Evolutionary conservation across 768 basidiomycete species (phyloP), one percentile per base, ranked within the genome.

Genomic region (Leccinum boreale): DNA sequence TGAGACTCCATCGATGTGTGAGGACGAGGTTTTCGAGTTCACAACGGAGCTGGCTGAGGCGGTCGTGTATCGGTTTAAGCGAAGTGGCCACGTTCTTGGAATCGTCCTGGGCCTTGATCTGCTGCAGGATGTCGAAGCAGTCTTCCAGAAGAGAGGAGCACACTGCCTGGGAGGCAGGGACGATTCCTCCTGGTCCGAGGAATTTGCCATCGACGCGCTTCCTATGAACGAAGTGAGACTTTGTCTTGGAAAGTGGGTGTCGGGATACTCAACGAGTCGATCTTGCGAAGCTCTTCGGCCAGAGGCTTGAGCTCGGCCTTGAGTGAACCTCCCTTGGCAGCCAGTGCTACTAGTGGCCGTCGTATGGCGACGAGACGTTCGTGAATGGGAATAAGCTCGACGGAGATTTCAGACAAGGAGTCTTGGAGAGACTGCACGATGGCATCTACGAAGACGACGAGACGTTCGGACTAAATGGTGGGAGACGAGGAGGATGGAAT

Each of bases 151-250:
- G 78, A 0, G 95, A 95, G 0, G 90, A 89, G 60, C 95, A 90
- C 14, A 97, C 76, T 1, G 94, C 93, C 74, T 98, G 95, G 3
- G 94, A 95, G 45, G 86, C 80, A 29, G 97, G 96, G 0, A 98
- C 89, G 55, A 84, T 86, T 49, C 92, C 94, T 4, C 91, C 91
- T 23, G 92, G 90, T 0, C 92, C 94, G 19, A 96, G 79, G 74
- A 98, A 98, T 72, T 96, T 96, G 54, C 94, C 95, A 69, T 98
- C 94, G 4, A 96, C 93, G 15, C 95, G 92, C 74, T 92, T 89
- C 48, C 92, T 92, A 69, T 56, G 55, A 50, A 54, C 35, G 42
- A 26, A 42, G 5, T 45, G 17, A 42, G 45, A 45, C 33, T 51
- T 47, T 61, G 61, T 58, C 58, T 66, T 65, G 56, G 59, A 55